Evolutionary conservation across 148 eudicot genomes (phyloP), one percentile per base, ranked within the genome.

Genomic region (Simmondsia chinensis): DNA sequence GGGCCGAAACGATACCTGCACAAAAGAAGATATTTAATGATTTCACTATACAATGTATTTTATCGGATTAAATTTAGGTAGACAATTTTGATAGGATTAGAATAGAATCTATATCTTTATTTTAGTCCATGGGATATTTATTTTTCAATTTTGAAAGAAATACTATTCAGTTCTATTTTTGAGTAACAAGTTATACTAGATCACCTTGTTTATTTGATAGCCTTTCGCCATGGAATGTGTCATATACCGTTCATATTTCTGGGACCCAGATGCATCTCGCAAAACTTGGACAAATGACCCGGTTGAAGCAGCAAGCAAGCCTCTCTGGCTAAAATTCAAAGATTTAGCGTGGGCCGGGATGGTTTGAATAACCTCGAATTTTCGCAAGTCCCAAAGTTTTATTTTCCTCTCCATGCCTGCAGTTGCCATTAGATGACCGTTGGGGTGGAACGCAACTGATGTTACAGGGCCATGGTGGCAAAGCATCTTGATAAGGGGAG

Each of bases 361-460:
- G 8, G 83, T 75, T 50, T 82, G 82, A 38, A 82, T 55, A 43
- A 69, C 80, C 50, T 73, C 73, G 11, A 27, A 75, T 60, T 82
- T 86, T 54, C 93, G 65, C 64, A 86, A 64, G 55, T 82, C 96
- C 87, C 96, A 86, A 34, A 86, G 14, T 49, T 82, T 86, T 60
- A 79, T 73, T 73, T 82, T 86, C 58, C 64, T 69, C 23, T 86
- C 96, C 60, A 63, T 70, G 25, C 96, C 93, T 9, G 87, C 74
- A 2, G 96, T 75, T 2, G 93, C 87, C 93, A 82, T 75, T 31
- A 86, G 79, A 64, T 82, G 79, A 49, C 87, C 93, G 3, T 73
- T 79, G 0, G 81, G 36, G 25, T 86, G 93, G 64, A 78, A 78
- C 12, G 93, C 72, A 33, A 82, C 7, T 22, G 93, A 76, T 4